Percentiles rank a stretch among this genome's conserved stretches.
These are phyloP conservation scores for Saturnispora mendoncae DNA, from an alignment of 805 yeast genomes.

Conservation along the genomic window DNA sequence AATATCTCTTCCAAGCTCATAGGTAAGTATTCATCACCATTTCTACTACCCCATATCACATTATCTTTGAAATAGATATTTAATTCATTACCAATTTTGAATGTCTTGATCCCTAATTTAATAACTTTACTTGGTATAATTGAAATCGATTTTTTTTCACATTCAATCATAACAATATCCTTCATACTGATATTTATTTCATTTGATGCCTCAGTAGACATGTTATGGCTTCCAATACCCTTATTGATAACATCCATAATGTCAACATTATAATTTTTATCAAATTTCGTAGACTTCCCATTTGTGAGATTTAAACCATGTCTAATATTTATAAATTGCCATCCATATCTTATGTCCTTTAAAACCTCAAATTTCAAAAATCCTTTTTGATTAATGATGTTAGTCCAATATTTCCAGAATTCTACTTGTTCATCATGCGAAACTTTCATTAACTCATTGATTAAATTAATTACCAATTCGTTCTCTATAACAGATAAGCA, in stretches of 20 bases:
- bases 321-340: slow-evolving; percentile 4
- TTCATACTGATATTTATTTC: slow-evolving; percentile 37
- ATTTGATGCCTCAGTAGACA: too few relatives aligned
- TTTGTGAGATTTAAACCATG: background rate
- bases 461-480: background rate
- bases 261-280: background rate
- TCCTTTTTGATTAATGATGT: background rate
- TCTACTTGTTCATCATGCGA: background rate
- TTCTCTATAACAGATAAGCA: background rate
- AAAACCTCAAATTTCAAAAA: background rate
- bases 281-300: background rate
- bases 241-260: background rate
- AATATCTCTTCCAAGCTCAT: background rate
- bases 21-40: background rate
- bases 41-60: slow-evolving; percentile 35
- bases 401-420: slow-evolving; percentile 6
- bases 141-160: slow-evolving; percentile 40
- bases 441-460: background rate
- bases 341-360: slow-evolving; percentile 1
- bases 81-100: slow-evolving; percentile 10
- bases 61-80: slow-evolving; percentile 52
- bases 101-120: slow-evolving; percentile 2
- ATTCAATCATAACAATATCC: slow-evolving; percentile 57
- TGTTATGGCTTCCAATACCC: too few relatives aligned
- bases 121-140: slow-evolving; percentile 26